These are phyloP conservation scores for Camellia granthamiana DNA, from an alignment of 148 eudicot genomes.

Conservation along the genomic window DNA sequence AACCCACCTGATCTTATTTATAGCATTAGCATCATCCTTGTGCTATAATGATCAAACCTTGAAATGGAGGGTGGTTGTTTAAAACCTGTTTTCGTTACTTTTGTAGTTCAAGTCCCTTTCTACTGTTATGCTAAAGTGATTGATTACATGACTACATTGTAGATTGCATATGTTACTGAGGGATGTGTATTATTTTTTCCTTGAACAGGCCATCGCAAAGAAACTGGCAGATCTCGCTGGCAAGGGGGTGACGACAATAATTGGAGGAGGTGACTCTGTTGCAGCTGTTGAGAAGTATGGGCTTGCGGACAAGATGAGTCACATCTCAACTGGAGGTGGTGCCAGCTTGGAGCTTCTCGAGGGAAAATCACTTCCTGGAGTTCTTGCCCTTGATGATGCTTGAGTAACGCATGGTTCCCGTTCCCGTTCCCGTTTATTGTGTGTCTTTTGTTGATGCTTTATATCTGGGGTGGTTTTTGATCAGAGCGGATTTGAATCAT, in stretches of 20 bases:
- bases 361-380: conserved; percentile 85
- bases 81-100: too few relatives aligned
- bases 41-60: not conserved
- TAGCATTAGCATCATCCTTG: not conserved
- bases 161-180: too few relatives aligned
- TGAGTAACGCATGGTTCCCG: conserved; percentile 15
- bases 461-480: conserved; percentile 10
- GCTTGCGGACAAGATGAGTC: conserved; percentile 93
- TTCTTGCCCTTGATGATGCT: conserved; percentile 80
- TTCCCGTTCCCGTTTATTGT: not conserved
- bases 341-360: conserved; percentile 95
- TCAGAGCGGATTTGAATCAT: conserved; percentile 1
- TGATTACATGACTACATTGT: too few relatives aligned
- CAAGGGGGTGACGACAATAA: conserved; percentile 83
- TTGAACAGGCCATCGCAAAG: conserved; percentile 65
- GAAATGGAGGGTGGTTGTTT: too few relatives aligned
- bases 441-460: not conserved
- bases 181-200: not conserved
- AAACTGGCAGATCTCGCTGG: conserved; percentile 81
- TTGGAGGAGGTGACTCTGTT: conserved; percentile 91
- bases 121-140: too few relatives aligned
- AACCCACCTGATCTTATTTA: not conserved
- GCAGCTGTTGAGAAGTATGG: conserved; percentile 95
- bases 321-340: conserved; percentile 95
- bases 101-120: not conserved